phyloP scores from a whole-genome alignment of 768 basidiomycete species.

The Suillus variegatus region DNA sequence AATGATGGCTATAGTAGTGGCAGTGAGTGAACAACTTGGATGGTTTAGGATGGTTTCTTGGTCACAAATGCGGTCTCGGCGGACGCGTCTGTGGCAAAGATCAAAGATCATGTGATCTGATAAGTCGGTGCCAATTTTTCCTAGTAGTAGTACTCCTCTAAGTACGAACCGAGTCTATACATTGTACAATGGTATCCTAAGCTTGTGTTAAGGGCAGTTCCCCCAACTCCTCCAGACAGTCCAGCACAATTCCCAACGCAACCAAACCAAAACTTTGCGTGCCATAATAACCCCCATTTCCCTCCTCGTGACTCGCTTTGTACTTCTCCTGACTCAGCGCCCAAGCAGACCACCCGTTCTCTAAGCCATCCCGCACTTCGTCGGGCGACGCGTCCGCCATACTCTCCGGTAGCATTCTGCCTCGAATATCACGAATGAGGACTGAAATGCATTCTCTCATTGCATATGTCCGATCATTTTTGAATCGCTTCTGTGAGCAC shows the following conservation, averaged over 20 bases:
- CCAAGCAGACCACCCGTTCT: slow-evolving; percentile 69
- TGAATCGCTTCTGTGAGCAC: slow-evolving; percentile 61
- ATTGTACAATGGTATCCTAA: not conserved
- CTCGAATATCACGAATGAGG: slow-evolving; percentile 53
- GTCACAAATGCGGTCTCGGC: no score
- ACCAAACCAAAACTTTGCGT: slow-evolving; percentile 70
- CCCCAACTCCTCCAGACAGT: slow-evolving; percentile 49
- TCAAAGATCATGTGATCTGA: not conserved
- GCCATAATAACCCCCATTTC: slow-evolving; percentile 43
- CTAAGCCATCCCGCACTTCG: slow-evolving; percentile 42
- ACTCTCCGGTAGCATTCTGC: slow-evolving; percentile 36
- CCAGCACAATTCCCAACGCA: slow-evolving; percentile 58
- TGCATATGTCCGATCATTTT: slow-evolving; percentile 57
- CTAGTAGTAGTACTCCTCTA: not conserved
- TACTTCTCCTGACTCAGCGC: slow-evolving; percentile 46
- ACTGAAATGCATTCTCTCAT: slow-evolving; percentile 60
- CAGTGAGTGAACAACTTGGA: not conserved
- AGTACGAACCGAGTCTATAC: not conserved
- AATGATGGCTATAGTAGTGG: not conserved
- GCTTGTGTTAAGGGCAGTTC: not conserved
- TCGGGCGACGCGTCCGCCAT: slow-evolving; percentile 24
- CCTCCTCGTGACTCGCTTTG: slow-evolving; percentile 35
- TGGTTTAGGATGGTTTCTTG: not conserved
- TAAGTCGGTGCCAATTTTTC: not conserved
- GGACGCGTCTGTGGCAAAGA: no score